Evolutionary conservation across 2,329 filamentous ascomycete species (phyloP), one percentile per base, ranked within the genome.

Genomic region (Teratosphaeria epicoccoides): DNA sequence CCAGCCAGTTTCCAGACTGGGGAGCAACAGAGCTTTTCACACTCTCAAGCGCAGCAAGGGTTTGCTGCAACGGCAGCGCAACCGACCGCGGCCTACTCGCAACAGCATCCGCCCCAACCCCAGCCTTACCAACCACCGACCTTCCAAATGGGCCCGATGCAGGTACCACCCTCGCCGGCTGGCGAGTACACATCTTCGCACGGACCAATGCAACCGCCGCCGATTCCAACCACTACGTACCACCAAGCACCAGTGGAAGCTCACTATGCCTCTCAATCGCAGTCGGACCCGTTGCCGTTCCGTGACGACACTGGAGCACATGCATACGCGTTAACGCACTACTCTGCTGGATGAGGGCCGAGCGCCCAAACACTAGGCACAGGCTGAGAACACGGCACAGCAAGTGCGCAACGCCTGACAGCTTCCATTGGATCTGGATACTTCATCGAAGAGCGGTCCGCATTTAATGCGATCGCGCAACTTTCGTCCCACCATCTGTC

Each of bases 171-270:
- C n/a, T 47, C 55, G 20, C 46, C 50, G 24, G 53, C 28, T 3
- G 37, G 50, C n/a, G 57, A 57, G 37, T 61, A 62, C 52, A 52
- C 51, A 11, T 53, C 57, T 46, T 55, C 59, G 12, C 59, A 62
- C 23, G 53, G 55, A 24, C 60, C 60, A 29, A 58, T 64, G 58
- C 61, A 62, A 43, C 55, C 61, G 26, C 61, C 58, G 22, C 57
- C 60, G 43, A 49, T 60, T 2, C 52, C 60, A 14, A 53, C 56
- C 29, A 43, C 59, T 23, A 51, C 57, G 2, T 61, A 59, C 25
- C 61, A 62, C 24, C 22, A 55, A 9, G 40, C 47, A 14, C 52
- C 57, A 17, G 49, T 51, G 12, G 57, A 63, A 33, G 59, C 59
- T 43, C 37, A 56, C 9, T 62, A 62, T 40, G 50, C 53, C 20